Base-by-base conservation (phyloP, 2,329 filamentous ascomycete genomes). In the Lachnellula arida region DNA sequence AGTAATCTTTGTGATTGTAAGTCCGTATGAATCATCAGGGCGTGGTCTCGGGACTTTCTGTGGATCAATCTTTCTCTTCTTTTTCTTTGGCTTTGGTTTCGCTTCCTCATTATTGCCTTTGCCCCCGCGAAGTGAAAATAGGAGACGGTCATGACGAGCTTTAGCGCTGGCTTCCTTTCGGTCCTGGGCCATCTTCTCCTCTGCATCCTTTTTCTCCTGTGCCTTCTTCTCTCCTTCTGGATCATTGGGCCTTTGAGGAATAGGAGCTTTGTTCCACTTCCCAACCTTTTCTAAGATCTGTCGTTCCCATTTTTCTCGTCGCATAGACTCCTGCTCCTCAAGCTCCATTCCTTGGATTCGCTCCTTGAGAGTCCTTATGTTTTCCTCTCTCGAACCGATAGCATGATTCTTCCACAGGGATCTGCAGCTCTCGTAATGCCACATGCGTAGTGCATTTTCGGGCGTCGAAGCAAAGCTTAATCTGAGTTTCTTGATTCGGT, bases 1-100 rank as follows among this genome's bases (percentile, higher is more conserved):
- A 5, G 49, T 53, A 11, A 56, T 48, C 28, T 53, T 53, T 17
- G 42, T 56, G 8, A 56, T 49, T 17, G 22, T 49, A 5, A 56
- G 39, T 14, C 54, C 54, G 23, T 56, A 56, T 1, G 54, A 56
- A 37, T 56, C 54, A 7, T 8, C 5, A 3, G 35, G 28, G 8
- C 28, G 44, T 44, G n/a, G 17, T 44, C 40, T 35, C 14, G n/a
- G 28, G 9, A 28, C 35, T 22, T 32, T 28, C 8, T 5, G 19
- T 12, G 42, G 42, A 12, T 17, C 9, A 5, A 17, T n/a, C 37
- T 14, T 44, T 44, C 19, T 19, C 11, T 14, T 44, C 3, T 23
- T 19, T 44, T 11, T 44, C 15, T n/a, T 44, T 23, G 22, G 15
- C n/a, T 12, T 44, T 17, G n/a, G 19, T 12, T 23, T 44, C 8